Base-by-base conservation (phyloP, 2,329 filamentous ascomycete genomes). In the Stagonosporopsis cucurbitacearum region DNA sequence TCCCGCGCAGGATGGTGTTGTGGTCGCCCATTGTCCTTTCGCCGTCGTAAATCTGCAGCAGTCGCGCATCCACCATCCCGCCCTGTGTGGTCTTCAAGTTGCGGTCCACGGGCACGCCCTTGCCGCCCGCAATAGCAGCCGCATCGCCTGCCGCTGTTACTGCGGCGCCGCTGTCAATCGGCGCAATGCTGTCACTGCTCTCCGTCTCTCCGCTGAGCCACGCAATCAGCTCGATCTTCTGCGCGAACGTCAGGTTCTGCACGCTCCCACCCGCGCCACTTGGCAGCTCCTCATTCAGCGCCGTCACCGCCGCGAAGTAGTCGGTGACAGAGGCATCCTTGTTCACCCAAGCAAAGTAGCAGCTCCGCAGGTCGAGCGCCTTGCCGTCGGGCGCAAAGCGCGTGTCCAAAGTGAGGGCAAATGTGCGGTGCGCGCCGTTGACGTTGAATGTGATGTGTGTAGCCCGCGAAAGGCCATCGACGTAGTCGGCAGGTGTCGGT, bases 301-400 rank as follows among this genome's bases (percentile, higher is more conserved):
- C 83, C 67, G 90, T 88, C 13, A 91, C 90, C 0, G 89, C 88
- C 23, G 89, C 86, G 77, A 97, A 95, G 82, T 98, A 98, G 67
- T 96, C 92, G 11, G 91, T 90, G 64, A 96, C 92, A 50, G 89
- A 87, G 51, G 89, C 87, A 79, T 98, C 94, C 75, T 92, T 92
- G 78, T 97, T 96, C 69, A 91, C 83, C 92, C 92, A 99, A 52
- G 92, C 92, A 73, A 98, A 96, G 81, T 94, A 97, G 77, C 97
- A 94, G 74, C 90, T 95, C 72, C 95, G 92, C 65, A 99, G 82
- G 73, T 97, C 91, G 68, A 96, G 88, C 4, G 89, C 83, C 52
- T 82, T 81, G 67, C 85, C 69, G 30, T 77, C 77, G 19, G 91
- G 93, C 58, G 90, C 84, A 80, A 98, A 98, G 67, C 95, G 91